Base-by-base conservation (phyloP, 768 basidiomycete species). In the Leccinum aurantiacum region DNA sequence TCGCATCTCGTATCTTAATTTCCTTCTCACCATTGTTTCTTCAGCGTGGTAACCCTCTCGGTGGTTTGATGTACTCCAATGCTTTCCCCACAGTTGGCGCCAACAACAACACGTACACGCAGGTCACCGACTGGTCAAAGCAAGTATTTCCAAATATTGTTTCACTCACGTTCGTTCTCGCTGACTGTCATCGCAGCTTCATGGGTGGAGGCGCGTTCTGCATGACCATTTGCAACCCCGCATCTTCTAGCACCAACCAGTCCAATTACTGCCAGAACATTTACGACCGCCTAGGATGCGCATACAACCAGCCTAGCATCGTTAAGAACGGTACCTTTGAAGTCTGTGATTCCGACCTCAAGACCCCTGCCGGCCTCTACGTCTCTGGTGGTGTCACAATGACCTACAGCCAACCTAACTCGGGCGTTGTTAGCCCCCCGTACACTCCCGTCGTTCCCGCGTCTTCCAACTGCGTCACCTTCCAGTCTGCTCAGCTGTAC, bases 31-130 rank as follows among this genome's bases (percentile, higher is more conserved):
- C 24, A 19, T 35, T 17, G 3, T 1, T 14, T 48, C 31, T 49
- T 14, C 63, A 88, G 83, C 84, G 88, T 62, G 92, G 91, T n/a
- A 94, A 92, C 76, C 89, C 89, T 3, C 77, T 90, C 27, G 91
- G 91, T 63, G 88, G 84, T 53, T 71, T 91, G 27, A 59, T 90
- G 47, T 93, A 81, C 77, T 84, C 89, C 0, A 86, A 76, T 60
- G 80, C 75, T 11, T 87, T 79, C 69, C 82, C 84, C 19, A 64
- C 59, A 57, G 65, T 74, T 62, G 69, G 63, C 50, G 71, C 77
- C 13, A 56, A 80, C 65, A 81, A 79, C 64, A 68, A 64, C 60
- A 72, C 76, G 0, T 78, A 74, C 66, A 65, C 71, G 11, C 91
- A 93, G 67, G 78, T 87, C 25, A 74, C 75, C 3, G 83, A 90